A percentile compares a stretch with the other conserved stretches of the same genome.
These are phyloP conservation scores for Acanthamoeba castellanii DNA, from an alignment of 208 protist species.

Conservation along the genomic window DNA sequence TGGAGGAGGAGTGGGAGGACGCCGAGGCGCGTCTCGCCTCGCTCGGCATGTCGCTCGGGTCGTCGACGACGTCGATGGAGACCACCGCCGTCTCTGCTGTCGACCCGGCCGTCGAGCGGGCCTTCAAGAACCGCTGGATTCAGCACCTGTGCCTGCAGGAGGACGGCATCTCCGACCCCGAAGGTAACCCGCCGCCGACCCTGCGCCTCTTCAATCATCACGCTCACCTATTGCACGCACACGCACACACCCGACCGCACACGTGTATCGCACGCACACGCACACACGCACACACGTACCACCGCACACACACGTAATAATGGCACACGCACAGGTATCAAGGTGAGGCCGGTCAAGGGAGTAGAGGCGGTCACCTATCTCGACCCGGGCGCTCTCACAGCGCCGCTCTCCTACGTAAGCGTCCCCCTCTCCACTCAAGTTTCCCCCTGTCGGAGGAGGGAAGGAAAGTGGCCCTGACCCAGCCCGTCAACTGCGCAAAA, in stretches of 20 bases:
- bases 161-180: conserved; percentile 23
- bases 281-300: no score
- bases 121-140: conserved; percentile 47
- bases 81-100: neutral
- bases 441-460: neutral
- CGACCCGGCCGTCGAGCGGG: conserved; percentile 12
- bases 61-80: neutral
- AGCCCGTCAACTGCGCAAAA: no score
- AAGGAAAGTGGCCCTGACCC: neutral
- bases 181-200: neutral
- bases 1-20: neutral
- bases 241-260: no score
- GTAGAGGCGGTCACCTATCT: conserved; percentile 67
- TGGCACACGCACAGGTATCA: no score
- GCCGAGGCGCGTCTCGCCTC: neutral
- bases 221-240: no score
- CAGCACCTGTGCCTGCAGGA: conserved; percentile 48
- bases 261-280: no score
- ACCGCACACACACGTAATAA: no score
- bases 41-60: neutral
- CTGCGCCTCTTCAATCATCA: no score
- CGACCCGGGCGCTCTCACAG: conserved; percentile 56
- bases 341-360: conserved; percentile 68
- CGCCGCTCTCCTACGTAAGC: conserved; percentile 61
- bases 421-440: neutral